Percentiles rank a stretch among this genome's conserved stretches.
These are phyloP conservation scores for Silybum marianum DNA, from an alignment of 129 eudicot species.

Conservation along the genomic window DNA sequence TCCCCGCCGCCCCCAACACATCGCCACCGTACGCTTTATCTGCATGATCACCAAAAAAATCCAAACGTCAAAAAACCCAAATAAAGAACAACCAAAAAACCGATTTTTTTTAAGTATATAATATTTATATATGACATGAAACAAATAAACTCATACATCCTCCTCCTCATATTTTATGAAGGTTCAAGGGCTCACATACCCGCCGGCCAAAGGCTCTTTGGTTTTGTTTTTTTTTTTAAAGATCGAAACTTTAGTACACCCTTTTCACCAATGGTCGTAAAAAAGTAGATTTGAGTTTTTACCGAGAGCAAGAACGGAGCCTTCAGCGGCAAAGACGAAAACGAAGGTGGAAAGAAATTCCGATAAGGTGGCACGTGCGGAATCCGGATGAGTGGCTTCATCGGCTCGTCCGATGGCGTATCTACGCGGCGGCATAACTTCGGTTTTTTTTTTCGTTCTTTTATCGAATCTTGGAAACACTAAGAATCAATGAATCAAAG, in stretches of 20 bases:
- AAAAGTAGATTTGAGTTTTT: background rate
- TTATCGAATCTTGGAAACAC: background rate
- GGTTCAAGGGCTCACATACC: too few relatives aligned
- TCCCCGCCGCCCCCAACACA: conserved; percentile 45
- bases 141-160: background rate
- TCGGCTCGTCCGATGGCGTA: conserved; percentile 79
- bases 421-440: conserved; percentile 53
- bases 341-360: conserved; percentile 86
- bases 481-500: background rate
- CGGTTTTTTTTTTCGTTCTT: background rate
- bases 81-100: too few relatives aligned
- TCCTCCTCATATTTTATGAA: too few relatives aligned
- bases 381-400: conserved; percentile 85
- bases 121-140: too few relatives aligned
- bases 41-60: conserved; percentile 27
- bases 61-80: background rate
- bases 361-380: conserved; percentile 76
- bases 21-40: conserved; percentile 57
- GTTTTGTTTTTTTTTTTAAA: too few relatives aligned
- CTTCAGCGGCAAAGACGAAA: conserved; percentile 91
- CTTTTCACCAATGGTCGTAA: too few relatives aligned
- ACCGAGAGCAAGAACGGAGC: conserved; percentile 81
- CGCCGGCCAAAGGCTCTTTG: too few relatives aligned
- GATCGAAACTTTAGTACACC: too few relatives aligned
- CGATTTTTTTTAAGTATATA: too few relatives aligned